These are phyloP conservation scores for Phylloporus sp. DNA, from an alignment of 768 basidiomycete genomes.

Conservation along the genomic window DNA sequence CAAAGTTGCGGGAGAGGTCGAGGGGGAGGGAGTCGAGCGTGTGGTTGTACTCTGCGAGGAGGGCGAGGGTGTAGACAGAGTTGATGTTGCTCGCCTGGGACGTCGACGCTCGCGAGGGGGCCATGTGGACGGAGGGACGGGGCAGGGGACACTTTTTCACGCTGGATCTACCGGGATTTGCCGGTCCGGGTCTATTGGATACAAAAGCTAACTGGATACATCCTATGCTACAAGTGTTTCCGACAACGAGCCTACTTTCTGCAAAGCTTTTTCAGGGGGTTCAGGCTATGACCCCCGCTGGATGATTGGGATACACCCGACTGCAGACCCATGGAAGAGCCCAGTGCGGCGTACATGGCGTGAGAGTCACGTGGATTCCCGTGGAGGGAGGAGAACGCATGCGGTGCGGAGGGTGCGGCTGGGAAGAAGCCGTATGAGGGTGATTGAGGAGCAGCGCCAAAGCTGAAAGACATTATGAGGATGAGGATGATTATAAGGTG, in stretches of 20 bases:
- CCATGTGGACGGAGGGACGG: constrained; percentile 25
- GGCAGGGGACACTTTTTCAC: background rate
- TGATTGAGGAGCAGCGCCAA: constrained; percentile 44
- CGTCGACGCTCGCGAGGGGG: constrained; percentile 33
- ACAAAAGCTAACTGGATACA: background rate
- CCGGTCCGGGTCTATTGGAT: constrained; percentile 23
- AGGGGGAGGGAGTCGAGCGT: constrained; percentile 90
- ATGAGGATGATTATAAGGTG: constrained; percentile 1
- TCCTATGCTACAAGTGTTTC: constrained; percentile 30
- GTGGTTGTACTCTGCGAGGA: constrained; percentile 84
- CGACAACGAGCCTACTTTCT: constrained; percentile 19
- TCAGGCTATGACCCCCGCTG: constrained; percentile 24
- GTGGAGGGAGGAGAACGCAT: constrained; percentile 53
- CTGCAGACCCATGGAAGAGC: constrained; percentile 26
- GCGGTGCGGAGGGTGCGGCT: constrained; percentile 47
- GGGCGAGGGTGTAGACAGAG: constrained; percentile 59
- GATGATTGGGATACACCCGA: constrained; percentile 21
- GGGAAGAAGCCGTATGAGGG: constrained; percentile 63
- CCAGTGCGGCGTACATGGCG: constrained; percentile 53
- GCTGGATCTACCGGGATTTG: constrained; percentile 22
- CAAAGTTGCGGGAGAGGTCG: constrained; percentile 91
- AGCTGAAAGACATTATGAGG: constrained; percentile 40
- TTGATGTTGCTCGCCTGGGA: constrained; percentile 31
- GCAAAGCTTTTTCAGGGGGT: constrained; percentile 36
- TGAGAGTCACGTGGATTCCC: constrained; percentile 60